Conservation (phyloP, 177 flowering plant species). For the Vitis hybrid region DNA sequence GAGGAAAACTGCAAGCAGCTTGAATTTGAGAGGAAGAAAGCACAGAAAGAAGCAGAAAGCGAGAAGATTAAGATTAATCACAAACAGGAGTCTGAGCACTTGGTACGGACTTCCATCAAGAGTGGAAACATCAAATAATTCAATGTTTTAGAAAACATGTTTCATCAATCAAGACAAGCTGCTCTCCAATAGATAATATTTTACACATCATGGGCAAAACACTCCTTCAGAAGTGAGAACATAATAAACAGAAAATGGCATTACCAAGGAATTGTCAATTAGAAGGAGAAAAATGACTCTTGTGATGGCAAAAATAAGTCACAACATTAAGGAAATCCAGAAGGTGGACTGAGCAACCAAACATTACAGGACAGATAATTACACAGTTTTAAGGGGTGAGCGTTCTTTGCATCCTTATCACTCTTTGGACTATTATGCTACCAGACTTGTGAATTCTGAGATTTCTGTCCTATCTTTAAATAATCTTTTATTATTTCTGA, state of each 20-base stretch:
- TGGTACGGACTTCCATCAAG: constrained; percentile 19
- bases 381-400: constrained; percentile 3
- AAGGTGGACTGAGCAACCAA: background rate
- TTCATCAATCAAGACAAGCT: background rate
- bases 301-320: constrained; percentile 4
- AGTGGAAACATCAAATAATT: constrained; percentile 22
- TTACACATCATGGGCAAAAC: background rate
- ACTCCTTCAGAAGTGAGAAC: background rate
- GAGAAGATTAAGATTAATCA: constrained; percentile 32
- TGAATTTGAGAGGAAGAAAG: constrained; percentile 63
- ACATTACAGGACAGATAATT: background rate
- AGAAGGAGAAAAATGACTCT: background rate
- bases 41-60: constrained; percentile 45
- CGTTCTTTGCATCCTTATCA: background rate
- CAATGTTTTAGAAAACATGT: background rate
- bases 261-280: background rate
- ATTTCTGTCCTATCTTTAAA: background rate
- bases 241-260: background rate
- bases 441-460: constrained; percentile 1
- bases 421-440: background rate
- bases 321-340: background rate
- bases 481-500: constrained; percentile 5
- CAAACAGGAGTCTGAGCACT: constrained; percentile 19
- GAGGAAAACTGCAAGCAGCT: constrained; percentile 62
- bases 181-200: background rate